Base-by-base conservation (phyloP, 1,284 basidiomycete species). In the Boletus smithii region DNA sequence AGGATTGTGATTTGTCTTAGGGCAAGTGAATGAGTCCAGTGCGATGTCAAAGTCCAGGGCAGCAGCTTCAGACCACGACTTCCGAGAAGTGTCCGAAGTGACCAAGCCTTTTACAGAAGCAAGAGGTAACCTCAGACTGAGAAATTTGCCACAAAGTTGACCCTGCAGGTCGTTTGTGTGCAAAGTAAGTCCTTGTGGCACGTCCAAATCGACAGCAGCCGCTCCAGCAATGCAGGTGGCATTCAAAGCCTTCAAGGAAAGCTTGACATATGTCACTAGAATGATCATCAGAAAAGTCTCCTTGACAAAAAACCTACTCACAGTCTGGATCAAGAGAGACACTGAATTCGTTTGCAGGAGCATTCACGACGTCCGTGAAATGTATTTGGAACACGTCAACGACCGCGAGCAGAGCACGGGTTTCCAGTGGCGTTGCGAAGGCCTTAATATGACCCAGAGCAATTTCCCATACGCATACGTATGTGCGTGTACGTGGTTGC, bases 401-500 rank as follows among this genome's bases (percentile, higher is more conserved):
- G 20, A 80, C 80, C 3, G 80, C 73, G 4, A 69, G 63, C 5
- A 94, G 56, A 3, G 78, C 65, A 32, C 72, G 69, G 0, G 73
- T 71, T 47, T 92, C 79, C 11, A 70, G 62, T 4, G 83, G 77
- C 1, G 83, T 79, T 11, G 88, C 56, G 30, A 76, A 65, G 0
- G 75, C 76, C 53, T 81, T 81, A 35, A 91, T 60, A 33, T 74
- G 66, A 2, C 88, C 88, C 20, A 91, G 36, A 17, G 70, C 69
- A 36, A 93, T 77, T 58, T 94, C 90, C 94, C 93, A 97, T 5
- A 95, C 78, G 61, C 92, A 95, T 8, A 94, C 72, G 61, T 97
- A 97, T 0, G 91, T 86, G 1, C 86, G 71, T 0, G 86, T 88
- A n/a, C 79, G 76, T 3, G 93, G 93, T 49, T 83, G 81, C 9